phyloP scores from a whole-genome alignment of 2,329 filamentous ascomycete species.

The Diaporthe amygdali region DNA sequence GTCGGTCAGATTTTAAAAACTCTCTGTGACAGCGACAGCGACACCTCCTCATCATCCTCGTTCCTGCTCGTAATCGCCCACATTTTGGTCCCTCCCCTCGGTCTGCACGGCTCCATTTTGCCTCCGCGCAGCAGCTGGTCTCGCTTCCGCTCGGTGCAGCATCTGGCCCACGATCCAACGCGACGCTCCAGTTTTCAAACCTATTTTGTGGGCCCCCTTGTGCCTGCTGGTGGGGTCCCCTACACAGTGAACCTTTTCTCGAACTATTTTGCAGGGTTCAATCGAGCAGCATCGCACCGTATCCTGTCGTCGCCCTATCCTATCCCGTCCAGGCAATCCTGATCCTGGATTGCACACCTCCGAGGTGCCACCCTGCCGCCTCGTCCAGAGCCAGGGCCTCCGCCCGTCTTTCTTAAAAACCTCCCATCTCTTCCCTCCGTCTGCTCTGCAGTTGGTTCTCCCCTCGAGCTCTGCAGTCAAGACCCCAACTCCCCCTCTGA shows the following conservation, averaged over 20 bases:
- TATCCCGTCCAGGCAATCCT: neutral
- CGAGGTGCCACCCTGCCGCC: neutral
- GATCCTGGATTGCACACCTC: neutral
- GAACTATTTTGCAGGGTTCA: neutral
- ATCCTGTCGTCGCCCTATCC: neutral
- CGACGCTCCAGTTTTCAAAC: neutral
- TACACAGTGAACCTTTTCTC: neutral
- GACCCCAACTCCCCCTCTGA: conserved; percentile 3
- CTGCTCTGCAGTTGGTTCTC: neutral
- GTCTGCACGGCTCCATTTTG: neutral
- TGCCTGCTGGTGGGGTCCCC: neutral
- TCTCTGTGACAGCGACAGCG: too few relatives aligned
- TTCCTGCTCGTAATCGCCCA: neutral
- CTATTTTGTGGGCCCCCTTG: conserved; percentile 6
- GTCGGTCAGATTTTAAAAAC: neutral
- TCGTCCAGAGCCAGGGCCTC: neutral
- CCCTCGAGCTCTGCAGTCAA: conserved; percentile 19
- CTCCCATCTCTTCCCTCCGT: neutral
- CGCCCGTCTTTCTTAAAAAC: conserved; percentile 9
- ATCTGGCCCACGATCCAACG: conserved; percentile 6
- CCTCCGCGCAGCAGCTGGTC: neutral
- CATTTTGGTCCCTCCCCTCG: neutral
- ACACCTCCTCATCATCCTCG: neutral
- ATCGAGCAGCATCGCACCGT: neutral
- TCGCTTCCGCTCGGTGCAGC: neutral